phyloP scores from a whole-genome alignment of 805 yeast genomes.

The Metschnikowia borealis region DNA sequence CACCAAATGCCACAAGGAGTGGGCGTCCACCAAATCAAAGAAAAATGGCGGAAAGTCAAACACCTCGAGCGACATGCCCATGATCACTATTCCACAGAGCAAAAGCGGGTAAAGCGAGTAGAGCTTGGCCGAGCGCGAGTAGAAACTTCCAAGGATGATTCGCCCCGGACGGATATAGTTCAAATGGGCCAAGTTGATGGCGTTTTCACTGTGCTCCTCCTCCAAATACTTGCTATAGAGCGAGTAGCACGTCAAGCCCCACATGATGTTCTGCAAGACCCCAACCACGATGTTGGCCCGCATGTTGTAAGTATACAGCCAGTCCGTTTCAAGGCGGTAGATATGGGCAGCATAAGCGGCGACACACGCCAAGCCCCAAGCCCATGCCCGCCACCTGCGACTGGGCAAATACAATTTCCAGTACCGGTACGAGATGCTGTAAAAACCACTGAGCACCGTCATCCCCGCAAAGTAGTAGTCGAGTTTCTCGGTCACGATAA shows the following conservation, averaged over 20 bases:
- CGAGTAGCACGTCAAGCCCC: constrained; percentile 28
- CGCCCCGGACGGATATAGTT: constrained; percentile 22
- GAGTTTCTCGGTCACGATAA: constrained; percentile 70
- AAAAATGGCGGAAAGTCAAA: constrained; percentile 63
- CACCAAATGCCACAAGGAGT: constrained; percentile 20
- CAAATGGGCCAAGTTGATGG: constrained; percentile 22
- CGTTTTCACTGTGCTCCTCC: constrained; percentile 17
- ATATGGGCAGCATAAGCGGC: constrained; percentile 62
- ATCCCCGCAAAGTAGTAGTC: constrained; percentile 94
- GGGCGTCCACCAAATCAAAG: constrained; percentile 19
- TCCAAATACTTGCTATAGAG: constrained; percentile 28
- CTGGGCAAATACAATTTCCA: constrained; percentile 50
- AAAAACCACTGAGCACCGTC: constrained; percentile 77
- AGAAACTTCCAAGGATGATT: constrained; percentile 31
- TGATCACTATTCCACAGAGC: constrained; percentile 41
- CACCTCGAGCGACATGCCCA: constrained; percentile 86
- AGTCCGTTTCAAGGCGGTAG: constrained; percentile 57
- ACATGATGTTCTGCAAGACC: constrained; percentile 56
- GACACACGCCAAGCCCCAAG: constrained; percentile 41
- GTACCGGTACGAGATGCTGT: constrained; percentile 58
- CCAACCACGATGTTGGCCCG: constrained; percentile 81
- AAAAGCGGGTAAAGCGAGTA: constrained; percentile 38
- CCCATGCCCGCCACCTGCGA: constrained; percentile 20
- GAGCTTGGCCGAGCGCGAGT: constrained; percentile 32
- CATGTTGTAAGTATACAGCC: constrained; percentile 96